Conservation (phyloP, 106 monocot genomes). For the Vanilla planifolia region DNA sequence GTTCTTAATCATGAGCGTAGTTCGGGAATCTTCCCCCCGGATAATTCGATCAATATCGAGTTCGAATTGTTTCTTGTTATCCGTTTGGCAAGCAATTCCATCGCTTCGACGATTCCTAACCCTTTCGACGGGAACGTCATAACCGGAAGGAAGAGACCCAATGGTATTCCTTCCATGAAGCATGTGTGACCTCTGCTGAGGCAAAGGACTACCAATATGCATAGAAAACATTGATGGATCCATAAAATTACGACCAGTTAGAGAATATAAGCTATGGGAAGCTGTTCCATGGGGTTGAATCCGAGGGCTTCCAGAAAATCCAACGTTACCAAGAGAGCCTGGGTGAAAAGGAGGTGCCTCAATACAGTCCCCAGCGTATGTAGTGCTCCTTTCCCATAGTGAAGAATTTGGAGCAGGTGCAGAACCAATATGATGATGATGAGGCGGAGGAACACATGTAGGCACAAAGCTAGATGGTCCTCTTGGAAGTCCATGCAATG, state of each 20-base stretch:
- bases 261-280: constrained; percentile 46
- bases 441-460: constrained; percentile 18
- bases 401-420: constrained; percentile 68
- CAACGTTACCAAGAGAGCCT: constrained; percentile 57
- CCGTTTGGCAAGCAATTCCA: constrained; percentile 33
- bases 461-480: constrained; percentile 53
- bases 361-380: constrained; percentile 21
- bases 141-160: constrained; percentile 26
- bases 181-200: constrained; percentile 52
- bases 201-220: constrained; percentile 43
- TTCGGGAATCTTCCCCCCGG: constrained; percentile 68
- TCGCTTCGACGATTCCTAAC: constrained; percentile 59
- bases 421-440: constrained; percentile 74
- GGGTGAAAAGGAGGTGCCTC: constrained; percentile 41
- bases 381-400: constrained; percentile 48
- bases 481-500: constrained; percentile 53
- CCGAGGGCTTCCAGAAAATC: constrained; percentile 46
- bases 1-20: constrained; percentile 98
- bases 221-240: constrained; percentile 39
- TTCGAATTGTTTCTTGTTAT: constrained; percentile 88
- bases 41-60: constrained; percentile 83
- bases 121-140: constrained; percentile 45
- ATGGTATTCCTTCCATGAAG: constrained; percentile 58
- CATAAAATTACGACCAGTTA: constrained; percentile 29
- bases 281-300: constrained; percentile 40